Evolutionary conservation across 1,284 basidiomycete genomes (phyloP).

Genomic region (Microbotryum silenes-acaulis): DNA sequence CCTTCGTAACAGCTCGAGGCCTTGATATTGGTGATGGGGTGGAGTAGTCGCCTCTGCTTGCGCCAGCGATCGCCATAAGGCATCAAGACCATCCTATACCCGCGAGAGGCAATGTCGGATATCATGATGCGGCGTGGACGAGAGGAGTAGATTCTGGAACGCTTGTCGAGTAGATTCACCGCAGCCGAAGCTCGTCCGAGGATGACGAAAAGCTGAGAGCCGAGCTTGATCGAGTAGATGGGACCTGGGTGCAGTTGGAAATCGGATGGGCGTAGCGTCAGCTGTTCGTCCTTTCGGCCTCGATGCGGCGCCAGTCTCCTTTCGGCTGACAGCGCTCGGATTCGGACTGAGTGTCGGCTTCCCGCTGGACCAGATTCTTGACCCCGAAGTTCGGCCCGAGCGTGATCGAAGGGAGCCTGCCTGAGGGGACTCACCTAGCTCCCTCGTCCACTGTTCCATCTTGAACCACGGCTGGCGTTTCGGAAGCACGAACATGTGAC

Average conservation of each 20-base stretch:
- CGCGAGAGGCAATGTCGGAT: conserved; percentile 33
- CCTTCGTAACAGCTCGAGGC: conserved; percentile 32
- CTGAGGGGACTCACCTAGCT: conserved; percentile 18
- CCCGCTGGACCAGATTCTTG: too few relatives aligned
- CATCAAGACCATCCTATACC: conserved; percentile 37
- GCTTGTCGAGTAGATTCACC: conserved; percentile 36
- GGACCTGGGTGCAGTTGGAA: conserved; percentile 25
- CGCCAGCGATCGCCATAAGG: conserved; percentile 34
- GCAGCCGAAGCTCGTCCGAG: conserved; percentile 33
- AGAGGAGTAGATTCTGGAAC: conserved; percentile 35
- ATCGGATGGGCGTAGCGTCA: too few relatives aligned
- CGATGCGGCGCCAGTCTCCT: too few relatives aligned
- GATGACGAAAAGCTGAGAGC: conserved; percentile 29
- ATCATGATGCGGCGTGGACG: conserved; percentile 36
- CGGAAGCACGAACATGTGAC: conserved; percentile 33
- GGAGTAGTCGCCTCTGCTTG: conserved; percentile 32
- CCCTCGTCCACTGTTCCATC: conserved; percentile 30
- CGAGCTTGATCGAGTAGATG: conserved; percentile 35
- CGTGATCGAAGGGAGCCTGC: neutral
- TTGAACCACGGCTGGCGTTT: conserved; percentile 31
- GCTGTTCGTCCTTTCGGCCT: too few relatives aligned
- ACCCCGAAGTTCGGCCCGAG: too few relatives aligned
- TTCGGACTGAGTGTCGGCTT: too few relatives aligned
- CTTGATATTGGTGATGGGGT: conserved; percentile 32
- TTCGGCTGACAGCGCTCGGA: too few relatives aligned